Percentiles rank a stretch among this genome's conserved stretches.
phyloP scores from a whole-genome alignment of 225 moss, liverwort and hornwort genomes.

The Lunularia cruciata region DNA sequence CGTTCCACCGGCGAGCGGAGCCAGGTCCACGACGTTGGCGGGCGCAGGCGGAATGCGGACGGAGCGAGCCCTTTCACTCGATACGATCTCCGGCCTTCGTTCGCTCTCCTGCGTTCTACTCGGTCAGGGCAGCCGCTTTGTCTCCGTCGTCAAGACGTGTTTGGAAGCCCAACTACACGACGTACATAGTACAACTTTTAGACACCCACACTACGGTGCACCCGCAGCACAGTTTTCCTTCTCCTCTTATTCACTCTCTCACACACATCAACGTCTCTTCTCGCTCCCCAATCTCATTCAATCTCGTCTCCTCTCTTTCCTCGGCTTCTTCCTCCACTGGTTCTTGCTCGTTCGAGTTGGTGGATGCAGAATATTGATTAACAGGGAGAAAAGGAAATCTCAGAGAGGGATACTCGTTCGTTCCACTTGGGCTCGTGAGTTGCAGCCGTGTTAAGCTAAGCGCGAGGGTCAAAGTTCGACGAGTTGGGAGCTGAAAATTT shows the following conservation, averaged over 20 bases:
- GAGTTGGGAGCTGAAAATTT: neutral
- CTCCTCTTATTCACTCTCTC: neutral
- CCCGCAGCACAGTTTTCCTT: neutral
- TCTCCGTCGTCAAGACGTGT: neutral
- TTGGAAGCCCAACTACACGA: neutral
- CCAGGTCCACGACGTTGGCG: neutral
- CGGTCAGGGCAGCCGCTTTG: neutral
- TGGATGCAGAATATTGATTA: neutral
- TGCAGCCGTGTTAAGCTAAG: neutral
- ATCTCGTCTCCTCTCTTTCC: neutral
- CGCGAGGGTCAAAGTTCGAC: constrained; percentile 1
- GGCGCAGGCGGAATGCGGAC: neutral
- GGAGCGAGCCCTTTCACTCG: neutral
- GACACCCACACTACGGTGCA: no score
- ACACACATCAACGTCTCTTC: neutral
- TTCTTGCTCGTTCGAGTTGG: neutral
- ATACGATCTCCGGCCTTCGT: no score
- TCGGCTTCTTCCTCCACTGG: neutral
- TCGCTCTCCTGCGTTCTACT: neutral
- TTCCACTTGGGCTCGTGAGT: neutral
- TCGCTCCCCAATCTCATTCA: neutral
- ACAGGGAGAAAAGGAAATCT: neutral
- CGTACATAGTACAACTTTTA: neutral
- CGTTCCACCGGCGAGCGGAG: neutral
- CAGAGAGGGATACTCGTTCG: neutral